Conservation (phyloP, 1,284 basidiomycete species). For the Entoloma clypeatum region DNA sequence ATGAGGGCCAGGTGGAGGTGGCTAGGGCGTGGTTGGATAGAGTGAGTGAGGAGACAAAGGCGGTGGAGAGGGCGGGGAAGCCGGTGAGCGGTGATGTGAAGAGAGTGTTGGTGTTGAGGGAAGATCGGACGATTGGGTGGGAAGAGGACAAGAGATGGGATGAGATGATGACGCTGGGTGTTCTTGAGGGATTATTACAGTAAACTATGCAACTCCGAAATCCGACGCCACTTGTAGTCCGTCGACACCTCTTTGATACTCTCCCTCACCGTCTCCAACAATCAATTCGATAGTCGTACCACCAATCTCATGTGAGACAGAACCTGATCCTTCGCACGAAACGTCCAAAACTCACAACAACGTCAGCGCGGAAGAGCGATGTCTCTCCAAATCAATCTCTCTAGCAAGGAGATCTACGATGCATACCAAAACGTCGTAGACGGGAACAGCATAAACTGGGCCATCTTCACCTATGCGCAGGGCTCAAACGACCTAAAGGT, state of each 20-base stretch:
- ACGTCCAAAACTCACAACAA: not conserved
- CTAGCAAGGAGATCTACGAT: constrained; percentile 65
- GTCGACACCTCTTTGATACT: no score
- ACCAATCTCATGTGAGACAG: no score
- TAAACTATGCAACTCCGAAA: no score
- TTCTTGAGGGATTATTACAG: no score
- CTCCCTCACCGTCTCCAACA: no score
- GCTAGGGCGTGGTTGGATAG: constrained; percentile 51
- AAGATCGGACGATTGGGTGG: constrained; percentile 54
- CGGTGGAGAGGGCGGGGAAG: constrained; percentile 33
- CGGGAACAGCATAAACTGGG: constrained; percentile 79
- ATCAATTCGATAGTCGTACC: no score
- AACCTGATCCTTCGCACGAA: no score
- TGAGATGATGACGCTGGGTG: constrained; percentile 32
- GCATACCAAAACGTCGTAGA: constrained; percentile 82
- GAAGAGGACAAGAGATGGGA: constrained; percentile 48
- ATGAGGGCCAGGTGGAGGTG: constrained; percentile 39
- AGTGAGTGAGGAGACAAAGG: constrained; percentile 39
- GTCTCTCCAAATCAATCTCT: constrained; percentile 76
- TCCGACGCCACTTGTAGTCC: no score
- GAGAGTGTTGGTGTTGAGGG: constrained; percentile 46
- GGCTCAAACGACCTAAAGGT: constrained; percentile 89
- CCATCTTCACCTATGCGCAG: constrained; percentile 82
- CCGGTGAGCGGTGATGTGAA: constrained; percentile 30
- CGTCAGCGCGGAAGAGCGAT: constrained; percentile 33